Base-by-base conservation (phyloP, 208 protist species). In the Wallacemonas sp. region DNA sequence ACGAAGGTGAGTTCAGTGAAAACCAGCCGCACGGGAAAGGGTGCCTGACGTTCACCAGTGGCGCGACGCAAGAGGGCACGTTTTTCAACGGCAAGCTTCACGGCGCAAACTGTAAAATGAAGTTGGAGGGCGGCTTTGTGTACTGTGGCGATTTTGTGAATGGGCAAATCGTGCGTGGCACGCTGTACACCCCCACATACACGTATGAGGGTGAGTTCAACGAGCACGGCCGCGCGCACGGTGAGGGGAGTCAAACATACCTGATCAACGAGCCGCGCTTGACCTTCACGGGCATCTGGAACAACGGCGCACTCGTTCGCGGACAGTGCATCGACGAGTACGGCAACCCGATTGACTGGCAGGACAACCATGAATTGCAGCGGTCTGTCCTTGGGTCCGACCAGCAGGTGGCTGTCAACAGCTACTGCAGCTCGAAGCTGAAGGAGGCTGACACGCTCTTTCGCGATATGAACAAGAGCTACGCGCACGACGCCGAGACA, bases 181-280 rank as follows among this genome's bases (percentile, higher is more conserved):
- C 83, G 24, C 79, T 96, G 33, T 94, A 87, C 76, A 94, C 92
- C 2, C 87, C 86, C 4, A 95, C 87, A 14, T 97, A 94, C 83
- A 93, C 83, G 30, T 97, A 97, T 56, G 92, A 97, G 61, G 92
- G 92, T 9, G 87, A 95, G 68, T 94, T 97, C 65, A 94, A 93
- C 73, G 81, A 86, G 54, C 83, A 95, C 66, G 92, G 92, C 2
- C 72, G 85, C 16, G 88, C 92, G 1, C 87, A 94, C 47, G 92
- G 92, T n/a, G 85, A 92, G 55, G 92, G 92, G 0, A 83, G 74
- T 21, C 85, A 94, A 58, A 94, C 87, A n/a, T 94, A 95, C 61
- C 72, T 97, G 34, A 86, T 80, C 38, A 92, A 92, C 41, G 82
- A 92, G 41, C 87, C 88, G 6, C 82, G 84, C 2, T 83, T 97